Conservation (phyloP, 495 filamentous ascomycete genomes). For the Talaromyces liani region DNA sequence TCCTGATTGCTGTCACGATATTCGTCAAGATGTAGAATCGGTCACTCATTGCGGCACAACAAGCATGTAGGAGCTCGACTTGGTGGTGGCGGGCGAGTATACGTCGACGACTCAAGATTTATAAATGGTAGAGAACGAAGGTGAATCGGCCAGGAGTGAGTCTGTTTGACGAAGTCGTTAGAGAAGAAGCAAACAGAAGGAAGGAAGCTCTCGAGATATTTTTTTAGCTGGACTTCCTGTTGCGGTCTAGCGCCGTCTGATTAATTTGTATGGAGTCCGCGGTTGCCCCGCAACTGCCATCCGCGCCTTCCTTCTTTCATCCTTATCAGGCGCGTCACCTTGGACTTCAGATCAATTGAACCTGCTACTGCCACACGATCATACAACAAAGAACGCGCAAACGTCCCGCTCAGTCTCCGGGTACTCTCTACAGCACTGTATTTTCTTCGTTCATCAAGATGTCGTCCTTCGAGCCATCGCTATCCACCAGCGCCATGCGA, state of each 20-base stretch:
- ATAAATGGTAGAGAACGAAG: not conserved
- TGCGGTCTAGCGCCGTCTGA: not conserved
- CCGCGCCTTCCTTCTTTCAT: not conserved
- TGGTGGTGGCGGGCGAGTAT: not conserved
- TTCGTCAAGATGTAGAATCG: not conserved
- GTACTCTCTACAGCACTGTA: not conserved
- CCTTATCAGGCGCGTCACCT: not conserved
- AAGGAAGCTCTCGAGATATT: not conserved
- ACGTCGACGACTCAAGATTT: not conserved
- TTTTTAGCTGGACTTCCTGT: not conserved
- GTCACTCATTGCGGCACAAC: slow-evolving; percentile 3
- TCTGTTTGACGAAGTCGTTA: not conserved
- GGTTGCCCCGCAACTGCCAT: slow-evolving; percentile 9
- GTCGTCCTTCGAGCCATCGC: slow-evolving; percentile 70
- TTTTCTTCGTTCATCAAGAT: slow-evolving; percentile 28
- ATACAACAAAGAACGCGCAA: not conserved
- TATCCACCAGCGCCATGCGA: slow-evolving; percentile 68
- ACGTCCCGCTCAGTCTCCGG: not conserved
- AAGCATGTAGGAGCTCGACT: not conserved
- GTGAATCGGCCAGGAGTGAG: not conserved
- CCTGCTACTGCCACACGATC: not conserved
- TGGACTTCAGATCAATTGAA: not conserved
- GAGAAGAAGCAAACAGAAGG: not conserved
- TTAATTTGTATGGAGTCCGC: slow-evolving; percentile 1
- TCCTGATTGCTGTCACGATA: not conserved